Evolutionary conservation across 1,284 basidiomycete species (phyloP).

Genomic region (Ustilago shanxiensis): DNA sequence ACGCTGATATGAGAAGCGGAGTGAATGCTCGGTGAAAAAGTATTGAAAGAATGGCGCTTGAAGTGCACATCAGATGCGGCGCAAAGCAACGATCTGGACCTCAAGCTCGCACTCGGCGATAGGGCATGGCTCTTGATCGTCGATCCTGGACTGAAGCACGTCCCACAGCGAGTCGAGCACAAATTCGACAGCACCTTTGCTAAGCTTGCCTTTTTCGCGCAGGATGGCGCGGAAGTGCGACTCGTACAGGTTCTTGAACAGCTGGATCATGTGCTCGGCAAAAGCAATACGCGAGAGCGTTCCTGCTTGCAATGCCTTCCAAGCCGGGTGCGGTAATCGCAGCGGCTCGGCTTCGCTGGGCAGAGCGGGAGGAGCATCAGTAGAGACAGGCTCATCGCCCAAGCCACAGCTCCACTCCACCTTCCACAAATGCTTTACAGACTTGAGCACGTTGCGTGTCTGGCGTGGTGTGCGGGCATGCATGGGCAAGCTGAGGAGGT

Average conservation of each 20-base stretch:
- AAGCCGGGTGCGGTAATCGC: constrained; percentile 70
- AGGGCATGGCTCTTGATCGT: constrained; percentile 34
- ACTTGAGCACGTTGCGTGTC: constrained; percentile 69
- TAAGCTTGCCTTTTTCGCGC: constrained; percentile 68
- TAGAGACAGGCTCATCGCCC: constrained; percentile 39
- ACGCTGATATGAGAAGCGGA: no score
- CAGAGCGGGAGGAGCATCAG: constrained; percentile 27
- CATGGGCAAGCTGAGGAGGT: constrained; percentile 69
- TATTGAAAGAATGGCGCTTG: neutral
- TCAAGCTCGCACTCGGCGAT: constrained; percentile 69
- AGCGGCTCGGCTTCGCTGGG: constrained; percentile 60
- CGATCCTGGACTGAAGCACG: constrained; percentile 62
- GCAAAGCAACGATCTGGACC: constrained; percentile 69
- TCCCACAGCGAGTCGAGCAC: constrained; percentile 71
- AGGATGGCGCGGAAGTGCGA: constrained; percentile 69
- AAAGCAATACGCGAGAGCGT: constrained; percentile 69
- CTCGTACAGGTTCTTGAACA: constrained; percentile 71
- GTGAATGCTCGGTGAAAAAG: neutral
- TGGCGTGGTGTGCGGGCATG: constrained; percentile 70
- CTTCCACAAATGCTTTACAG: constrained; percentile 69
- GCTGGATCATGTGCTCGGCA: constrained; percentile 69
- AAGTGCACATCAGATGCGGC: constrained; percentile 41
- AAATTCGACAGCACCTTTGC: constrained; percentile 70
- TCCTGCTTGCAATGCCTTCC: constrained; percentile 69
- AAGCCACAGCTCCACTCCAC: constrained; percentile 70